A percentile compares a stretch with the other conserved stretches of the same genome.
These are phyloP conservation scores for Penicillium turbatum DNA, from an alignment of 495 filamentous ascomycete genomes.

Conservation along the genomic window DNA sequence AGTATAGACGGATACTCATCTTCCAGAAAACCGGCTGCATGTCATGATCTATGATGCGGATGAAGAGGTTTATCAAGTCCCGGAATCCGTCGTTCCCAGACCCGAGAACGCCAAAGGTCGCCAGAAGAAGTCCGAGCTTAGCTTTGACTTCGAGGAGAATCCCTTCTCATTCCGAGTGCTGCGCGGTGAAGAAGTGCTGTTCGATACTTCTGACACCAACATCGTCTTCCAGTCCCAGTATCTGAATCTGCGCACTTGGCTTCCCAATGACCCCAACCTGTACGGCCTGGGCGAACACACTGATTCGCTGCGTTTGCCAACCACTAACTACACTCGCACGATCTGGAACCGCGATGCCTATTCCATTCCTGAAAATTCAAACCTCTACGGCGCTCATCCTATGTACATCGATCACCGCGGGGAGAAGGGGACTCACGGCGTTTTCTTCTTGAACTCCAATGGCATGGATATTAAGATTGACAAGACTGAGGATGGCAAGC, in stretches of 20 bases:
- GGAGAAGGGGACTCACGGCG: slow-evolving; percentile 66
- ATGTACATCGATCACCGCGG: slow-evolving; percentile 78
- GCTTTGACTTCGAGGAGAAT: slow-evolving; percentile 59
- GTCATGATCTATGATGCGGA: slow-evolving; percentile 75
- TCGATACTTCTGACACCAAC: slow-evolving; percentile 65
- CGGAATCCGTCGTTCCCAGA: slow-evolving; percentile 64
- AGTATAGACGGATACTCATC: background rate
- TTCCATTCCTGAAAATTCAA: slow-evolving; percentile 59
- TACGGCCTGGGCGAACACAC: slow-evolving; percentile 81
- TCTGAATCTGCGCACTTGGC: slow-evolving; percentile 61
- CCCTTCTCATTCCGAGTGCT: slow-evolving; percentile 78
- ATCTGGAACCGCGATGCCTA: slow-evolving; percentile 78
- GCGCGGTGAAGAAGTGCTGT: slow-evolving; percentile 64
- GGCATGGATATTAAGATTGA: slow-evolving; percentile 87
- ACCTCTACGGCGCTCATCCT: slow-evolving; percentile 80
- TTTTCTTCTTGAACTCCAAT: slow-evolving; percentile 77
- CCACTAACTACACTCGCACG: slow-evolving; percentile 71
- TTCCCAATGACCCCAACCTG: slow-evolving; percentile 63
- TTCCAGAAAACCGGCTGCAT: slow-evolving; percentile 67
- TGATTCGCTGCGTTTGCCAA: slow-evolving; percentile 67
- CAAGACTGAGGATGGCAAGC: slow-evolving; percentile 52
- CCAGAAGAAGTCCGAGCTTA: slow-evolving; percentile 39
- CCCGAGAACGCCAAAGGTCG: slow-evolving; percentile 34
- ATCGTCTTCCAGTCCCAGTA: slow-evolving; percentile 81
- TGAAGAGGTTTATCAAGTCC: slow-evolving; percentile 75